Conservation (phyloP, 805 yeast species). For the Yamadazyma takamatsuzukensis region DNA sequence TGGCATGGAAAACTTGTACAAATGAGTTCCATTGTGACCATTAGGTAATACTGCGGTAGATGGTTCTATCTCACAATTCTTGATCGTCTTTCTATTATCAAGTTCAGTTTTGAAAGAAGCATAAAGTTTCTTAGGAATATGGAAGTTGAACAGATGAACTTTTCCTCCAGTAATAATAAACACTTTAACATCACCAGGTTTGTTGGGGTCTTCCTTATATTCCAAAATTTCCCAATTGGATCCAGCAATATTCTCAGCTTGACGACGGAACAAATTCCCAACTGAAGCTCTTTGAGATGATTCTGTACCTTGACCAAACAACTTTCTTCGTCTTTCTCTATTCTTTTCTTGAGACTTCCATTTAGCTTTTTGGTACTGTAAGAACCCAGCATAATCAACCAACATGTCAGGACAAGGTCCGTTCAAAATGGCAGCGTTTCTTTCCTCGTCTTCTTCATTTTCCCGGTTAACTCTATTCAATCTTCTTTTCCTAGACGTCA, state of each 20-base stretch:
- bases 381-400: constrained; percentile 64
- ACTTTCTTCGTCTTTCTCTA: constrained; percentile 63
- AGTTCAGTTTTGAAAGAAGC: constrained; percentile 56
- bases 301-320: constrained; percentile 68
- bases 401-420: constrained; percentile 63
- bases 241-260: constrained; percentile 75
- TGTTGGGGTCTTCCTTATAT: constrained; percentile 48
- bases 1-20: constrained; percentile 66
- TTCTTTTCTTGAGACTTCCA: constrained; percentile 81
- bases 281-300: constrained; percentile 56
- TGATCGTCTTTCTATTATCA: constrained; percentile 36
- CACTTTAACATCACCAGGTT: constrained; percentile 77
- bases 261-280: constrained; percentile 66
- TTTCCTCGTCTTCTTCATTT: constrained; percentile 43
- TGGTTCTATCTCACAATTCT: constrained; percentile 53
- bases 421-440: constrained; percentile 44
- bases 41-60: constrained; percentile 67
- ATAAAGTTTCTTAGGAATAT: constrained; percentile 70
- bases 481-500: constrained; percentile 45
- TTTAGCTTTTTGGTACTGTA: constrained; percentile 76
- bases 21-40: constrained; percentile 50
- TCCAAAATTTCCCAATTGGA: constrained; percentile 85
- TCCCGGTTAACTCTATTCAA: constrained; percentile 12
- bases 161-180: constrained; percentile 64
- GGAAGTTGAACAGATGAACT: constrained; percentile 69